Conservation (phyloP, 208 protist species). For the Acanthamoeba lenticulata region DNA sequence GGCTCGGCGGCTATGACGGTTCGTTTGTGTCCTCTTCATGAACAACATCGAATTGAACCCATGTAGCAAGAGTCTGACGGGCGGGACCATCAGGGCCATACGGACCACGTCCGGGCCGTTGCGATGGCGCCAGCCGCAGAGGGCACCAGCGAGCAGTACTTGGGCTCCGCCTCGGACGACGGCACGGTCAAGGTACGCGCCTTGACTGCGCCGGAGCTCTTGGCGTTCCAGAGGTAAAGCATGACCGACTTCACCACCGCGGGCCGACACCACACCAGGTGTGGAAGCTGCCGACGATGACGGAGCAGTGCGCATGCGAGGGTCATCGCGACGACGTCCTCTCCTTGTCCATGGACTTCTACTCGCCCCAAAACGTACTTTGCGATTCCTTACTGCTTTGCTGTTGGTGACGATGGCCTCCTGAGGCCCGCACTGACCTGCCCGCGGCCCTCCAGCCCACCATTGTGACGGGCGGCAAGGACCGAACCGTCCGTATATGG, state of each 20-base stretch:
- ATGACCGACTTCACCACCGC: not conserved
- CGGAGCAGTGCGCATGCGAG: not conserved
- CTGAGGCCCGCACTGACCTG: not conserved
- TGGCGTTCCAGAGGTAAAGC: no score
- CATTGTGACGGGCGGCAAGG: not conserved
- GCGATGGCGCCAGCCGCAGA: not conserved
- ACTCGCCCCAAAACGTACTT: not conserved
- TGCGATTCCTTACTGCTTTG: not conserved
- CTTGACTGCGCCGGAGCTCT: not conserved
- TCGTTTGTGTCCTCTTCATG: no score
- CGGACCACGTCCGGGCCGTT: not conserved
- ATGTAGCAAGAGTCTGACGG: no score
- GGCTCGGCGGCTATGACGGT: not conserved
- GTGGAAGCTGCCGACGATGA: slow-evolving; percentile 1
- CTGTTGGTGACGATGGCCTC: not conserved
- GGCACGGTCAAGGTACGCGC: not conserved
- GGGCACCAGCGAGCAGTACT: not conserved
- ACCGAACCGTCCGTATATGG: not conserved
- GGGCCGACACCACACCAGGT: not conserved
- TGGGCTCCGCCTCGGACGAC: slow-evolving; percentile 11
- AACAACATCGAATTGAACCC: no score
- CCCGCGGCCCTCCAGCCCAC: not conserved
- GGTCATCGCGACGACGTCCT: not conserved
- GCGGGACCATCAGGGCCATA: not conserved
- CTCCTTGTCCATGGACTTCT: not conserved